These are phyloP conservation scores for Rhizomucor miehei DNA, from an alignment of 371 early-diverging fungal genomes.

Conservation along the genomic window DNA sequence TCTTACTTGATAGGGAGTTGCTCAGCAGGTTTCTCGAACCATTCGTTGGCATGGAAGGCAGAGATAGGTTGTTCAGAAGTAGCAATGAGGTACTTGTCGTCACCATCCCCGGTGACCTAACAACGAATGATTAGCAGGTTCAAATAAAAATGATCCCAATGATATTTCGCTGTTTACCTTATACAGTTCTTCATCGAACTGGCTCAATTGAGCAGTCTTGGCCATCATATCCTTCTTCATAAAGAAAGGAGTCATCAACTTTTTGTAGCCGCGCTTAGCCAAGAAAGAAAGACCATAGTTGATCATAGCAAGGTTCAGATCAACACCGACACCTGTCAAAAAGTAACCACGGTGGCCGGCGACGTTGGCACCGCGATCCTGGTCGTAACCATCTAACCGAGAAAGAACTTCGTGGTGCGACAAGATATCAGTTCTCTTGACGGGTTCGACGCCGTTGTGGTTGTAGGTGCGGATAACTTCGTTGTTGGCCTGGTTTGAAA, in stretches of 20 bases:
- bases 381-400: conserved; percentile 91
- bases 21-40: conserved; percentile 90
- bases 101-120: conserved; percentile 75
- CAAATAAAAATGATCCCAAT: too few species aligned
- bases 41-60: conserved; percentile 96
- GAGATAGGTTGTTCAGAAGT: conserved; percentile 99
- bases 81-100: conserved; percentile 98
- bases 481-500: conserved; percentile 67
- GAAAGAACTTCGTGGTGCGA: conserved; percentile 94
- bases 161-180: conserved; percentile 53
- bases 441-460: conserved; percentile 55
- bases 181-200: conserved; percentile 99
- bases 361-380: conserved; percentile 93
- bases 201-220: conserved; percentile 97
- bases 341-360: conserved; percentile 99
- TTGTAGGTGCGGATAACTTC: conserved; percentile 70
- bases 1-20: conserved; percentile 88
- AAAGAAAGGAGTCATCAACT: conserved; percentile 98
- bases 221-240: conserved; percentile 99
- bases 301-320: conserved; percentile 95
- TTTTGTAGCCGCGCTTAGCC: conserved; percentile 83
- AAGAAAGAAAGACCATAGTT: conserved; percentile 98
- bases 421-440: conserved; percentile 70
- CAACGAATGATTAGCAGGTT: not conserved
- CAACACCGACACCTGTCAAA: conserved; percentile 93